phyloP scores from a whole-genome alignment of 2,329 filamentous ascomycete species.

The Colletotrichum siamense region DNA sequence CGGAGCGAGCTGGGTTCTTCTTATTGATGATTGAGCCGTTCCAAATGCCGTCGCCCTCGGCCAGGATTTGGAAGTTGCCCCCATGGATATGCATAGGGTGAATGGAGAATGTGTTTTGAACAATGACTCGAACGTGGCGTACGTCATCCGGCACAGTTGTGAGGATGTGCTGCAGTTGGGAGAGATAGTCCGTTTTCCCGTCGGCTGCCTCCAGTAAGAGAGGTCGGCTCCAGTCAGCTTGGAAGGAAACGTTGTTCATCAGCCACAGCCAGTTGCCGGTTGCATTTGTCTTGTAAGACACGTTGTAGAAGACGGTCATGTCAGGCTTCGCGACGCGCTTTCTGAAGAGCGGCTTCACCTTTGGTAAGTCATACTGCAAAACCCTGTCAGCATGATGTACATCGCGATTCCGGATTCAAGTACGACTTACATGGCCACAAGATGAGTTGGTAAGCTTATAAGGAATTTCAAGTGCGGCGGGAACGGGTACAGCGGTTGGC shows the following conservation, averaged over 20 bases:
- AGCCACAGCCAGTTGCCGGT: slow-evolving; percentile 4
- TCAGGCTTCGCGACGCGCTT: slow-evolving; percentile 1
- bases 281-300: not conserved
- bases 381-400: not conserved
- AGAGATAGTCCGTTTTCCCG: not conserved
- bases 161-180: slow-evolving; percentile 8
- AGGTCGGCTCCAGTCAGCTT: slow-evolving; percentile 13
- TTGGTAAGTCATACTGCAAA: not conserved
- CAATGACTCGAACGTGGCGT: slow-evolving; percentile 56
- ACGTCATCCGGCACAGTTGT: slow-evolving; percentile 1
- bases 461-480: not conserved
- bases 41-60: slow-evolving; percentile 37
- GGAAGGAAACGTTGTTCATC: slow-evolving; percentile 14
- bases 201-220: slow-evolving; percentile 3
- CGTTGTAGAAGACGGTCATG: not conserved
- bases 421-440: slow-evolving; percentile 4
- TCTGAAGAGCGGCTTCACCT: slow-evolving; percentile 9
- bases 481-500: not conserved
- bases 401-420: rapidly evolving
- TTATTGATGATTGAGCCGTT: slow-evolving; percentile 11
- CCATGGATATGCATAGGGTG: slow-evolving; percentile 72
- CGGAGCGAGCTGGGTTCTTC: slow-evolving; percentile 5
- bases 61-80: slow-evolving; percentile 59
- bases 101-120: slow-evolving; percentile 63
- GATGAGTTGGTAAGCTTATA: not conserved